phyloP scores from a whole-genome alignment of 768 basidiomycete genomes.

The Suillus subluteus region DNA sequence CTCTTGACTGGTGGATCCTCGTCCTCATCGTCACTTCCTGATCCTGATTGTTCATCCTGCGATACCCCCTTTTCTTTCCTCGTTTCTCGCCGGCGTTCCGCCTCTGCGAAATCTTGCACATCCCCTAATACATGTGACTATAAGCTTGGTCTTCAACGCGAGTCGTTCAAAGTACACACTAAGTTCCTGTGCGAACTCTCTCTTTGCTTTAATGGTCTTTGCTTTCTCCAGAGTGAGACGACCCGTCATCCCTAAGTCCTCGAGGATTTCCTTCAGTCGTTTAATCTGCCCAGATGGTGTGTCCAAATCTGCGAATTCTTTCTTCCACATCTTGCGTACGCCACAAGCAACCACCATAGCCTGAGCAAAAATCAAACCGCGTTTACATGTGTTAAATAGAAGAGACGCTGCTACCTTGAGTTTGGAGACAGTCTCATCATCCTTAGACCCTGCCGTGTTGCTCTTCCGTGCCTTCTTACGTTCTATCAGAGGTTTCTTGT shows the following conservation, averaged over 20 bases:
- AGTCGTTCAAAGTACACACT: slow-evolving; percentile 47
- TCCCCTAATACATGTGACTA: slow-evolving; percentile 54
- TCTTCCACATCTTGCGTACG: slow-evolving; percentile 76
- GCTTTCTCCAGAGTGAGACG: slow-evolving; percentile 82
- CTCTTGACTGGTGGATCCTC: slow-evolving; percentile 39
- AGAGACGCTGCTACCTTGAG: slow-evolving; percentile 59
- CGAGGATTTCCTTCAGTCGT: slow-evolving; percentile 64
- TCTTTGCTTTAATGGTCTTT: slow-evolving; percentile 66
- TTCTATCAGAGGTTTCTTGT: slow-evolving; percentile 31
- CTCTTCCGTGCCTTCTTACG: slow-evolving; percentile 32
- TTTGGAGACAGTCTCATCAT: slow-evolving; percentile 75
- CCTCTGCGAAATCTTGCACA: slow-evolving; percentile 68
- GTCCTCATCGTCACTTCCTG: slow-evolving; percentile 40
- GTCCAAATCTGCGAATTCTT: slow-evolving; percentile 64
- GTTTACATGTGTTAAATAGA: background rate
- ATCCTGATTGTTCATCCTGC: slow-evolving; percentile 30
- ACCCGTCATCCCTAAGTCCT: slow-evolving; percentile 80
- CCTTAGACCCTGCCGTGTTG: slow-evolving; percentile 44
- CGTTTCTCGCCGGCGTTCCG: slow-evolving; percentile 38
- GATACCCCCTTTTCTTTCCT: slow-evolving; percentile 15
- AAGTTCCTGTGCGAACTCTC: slow-evolving; percentile 80
- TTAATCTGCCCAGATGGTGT: slow-evolving; percentile 64
- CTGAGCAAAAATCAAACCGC: slow-evolving; percentile 37
- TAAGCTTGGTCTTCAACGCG: background rate
- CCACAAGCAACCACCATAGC: slow-evolving; percentile 75